phyloP scores from a whole-genome alignment of 1,284 basidiomycete species.

The Pseudozyma sp. region DNA sequence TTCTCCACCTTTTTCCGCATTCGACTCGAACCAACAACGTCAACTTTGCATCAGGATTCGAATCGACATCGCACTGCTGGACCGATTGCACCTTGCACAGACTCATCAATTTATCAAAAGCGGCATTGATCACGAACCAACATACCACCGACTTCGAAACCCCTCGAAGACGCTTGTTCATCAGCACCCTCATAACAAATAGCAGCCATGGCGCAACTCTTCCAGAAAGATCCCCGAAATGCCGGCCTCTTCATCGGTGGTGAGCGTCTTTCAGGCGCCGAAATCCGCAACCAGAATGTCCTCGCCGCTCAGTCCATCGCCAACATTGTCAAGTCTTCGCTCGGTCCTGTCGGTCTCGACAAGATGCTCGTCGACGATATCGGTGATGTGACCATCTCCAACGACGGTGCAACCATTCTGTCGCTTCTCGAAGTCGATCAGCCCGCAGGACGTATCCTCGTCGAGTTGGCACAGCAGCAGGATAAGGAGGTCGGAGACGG shows the following conservation, averaged over 20 bases:
- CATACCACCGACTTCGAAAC: too few relatives aligned
- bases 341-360: slow-evolving; percentile 83
- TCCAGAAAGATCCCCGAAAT: slow-evolving; percentile 67
- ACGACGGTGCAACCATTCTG: slow-evolving; percentile 98
- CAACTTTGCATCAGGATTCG: background rate
- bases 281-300: slow-evolving; percentile 92
- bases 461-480: slow-evolving; percentile 98
- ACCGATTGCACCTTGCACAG: background rate
- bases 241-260: slow-evolving; percentile 82
- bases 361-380: slow-evolving; percentile 96
- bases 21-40: background rate
- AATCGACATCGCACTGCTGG: background rate
- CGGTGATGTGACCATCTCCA: slow-evolving; percentile 99
- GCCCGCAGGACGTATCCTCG: slow-evolving; percentile 92
- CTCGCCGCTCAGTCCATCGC: slow-evolving; percentile 95
- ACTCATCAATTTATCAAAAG: too few relatives aligned
- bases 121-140: background rate
- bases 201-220: slow-evolving; percentile 65
- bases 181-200: background rate
- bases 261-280: slow-evolving; percentile 91
- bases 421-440: slow-evolving; percentile 90
- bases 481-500: slow-evolving; percentile 99
- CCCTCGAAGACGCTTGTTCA: background rate
- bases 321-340: slow-evolving; percentile 95
- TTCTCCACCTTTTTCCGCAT: slow-evolving; percentile 7